A percentile compares a stretch with the other conserved stretches of the same genome.
Conservation (phyloP, 371 early-diverging fungal species). For the Mortierella sp. region DNA sequence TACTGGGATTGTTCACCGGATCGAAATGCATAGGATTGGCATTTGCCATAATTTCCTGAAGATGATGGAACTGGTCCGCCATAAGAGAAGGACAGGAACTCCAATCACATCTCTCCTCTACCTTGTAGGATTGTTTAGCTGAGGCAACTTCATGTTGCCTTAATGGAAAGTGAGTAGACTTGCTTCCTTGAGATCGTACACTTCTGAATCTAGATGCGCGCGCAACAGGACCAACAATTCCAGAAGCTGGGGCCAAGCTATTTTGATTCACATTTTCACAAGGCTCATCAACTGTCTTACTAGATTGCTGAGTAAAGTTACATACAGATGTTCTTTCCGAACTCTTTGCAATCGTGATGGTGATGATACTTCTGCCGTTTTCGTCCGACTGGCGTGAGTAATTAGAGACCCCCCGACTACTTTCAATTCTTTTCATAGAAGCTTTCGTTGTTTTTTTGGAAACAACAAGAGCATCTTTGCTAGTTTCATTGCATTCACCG, state of each 20-base stretch:
- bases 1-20: background rate
- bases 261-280: background rate
- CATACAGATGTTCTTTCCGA: background rate
- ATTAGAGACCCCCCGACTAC: background rate
- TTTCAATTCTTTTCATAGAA: background rate
- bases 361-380: constrained; percentile 1
- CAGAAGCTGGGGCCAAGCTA: background rate
- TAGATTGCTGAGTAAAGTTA: background rate
- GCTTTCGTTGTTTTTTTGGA: background rate
- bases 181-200: background rate
- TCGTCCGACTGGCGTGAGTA: background rate
- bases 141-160: background rate
- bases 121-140: background rate
- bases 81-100: background rate
- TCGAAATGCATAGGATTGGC: background rate
- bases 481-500: background rate
- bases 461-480: too few relatives aligned
- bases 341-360: constrained; percentile 1
- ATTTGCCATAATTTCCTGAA: constrained; percentile 4
- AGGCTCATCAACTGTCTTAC: background rate
- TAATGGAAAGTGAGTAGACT: background rate
- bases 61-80: background rate
- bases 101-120: background rate
- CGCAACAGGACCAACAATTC: background rate
- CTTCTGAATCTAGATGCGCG: background rate